A percentile compares a stretch with the other conserved stretches of the same genome.
Conservation (phyloP, 1,284 basidiomycete genomes). For the Pyrrhoderma noxium region DNA sequence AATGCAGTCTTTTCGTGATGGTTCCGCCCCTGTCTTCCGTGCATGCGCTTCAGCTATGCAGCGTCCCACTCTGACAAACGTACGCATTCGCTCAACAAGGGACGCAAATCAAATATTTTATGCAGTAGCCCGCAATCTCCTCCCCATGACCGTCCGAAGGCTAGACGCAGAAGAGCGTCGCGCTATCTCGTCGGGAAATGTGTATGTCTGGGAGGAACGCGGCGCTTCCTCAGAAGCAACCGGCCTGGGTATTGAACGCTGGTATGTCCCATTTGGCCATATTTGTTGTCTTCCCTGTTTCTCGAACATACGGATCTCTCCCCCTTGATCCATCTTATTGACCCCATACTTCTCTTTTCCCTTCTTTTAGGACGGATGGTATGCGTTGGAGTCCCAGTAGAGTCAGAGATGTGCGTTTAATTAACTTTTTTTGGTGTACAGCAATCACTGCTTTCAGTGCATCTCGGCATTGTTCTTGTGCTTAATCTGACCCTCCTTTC, state of each 20-base stretch:
- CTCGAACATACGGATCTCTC: neutral
- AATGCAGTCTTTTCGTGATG: slow-evolving; percentile 11
- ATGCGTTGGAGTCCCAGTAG: slow-evolving; percentile 78
- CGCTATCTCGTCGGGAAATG: slow-evolving; percentile 60
- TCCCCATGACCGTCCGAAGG: slow-evolving; percentile 70
- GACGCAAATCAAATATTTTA: slow-evolving; percentile 75
- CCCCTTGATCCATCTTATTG: slow-evolving; percentile 4
- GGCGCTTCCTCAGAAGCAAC: slow-evolving; percentile 69
- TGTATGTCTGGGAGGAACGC: slow-evolving; percentile 82
- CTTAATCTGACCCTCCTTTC: slow-evolving; percentile 13
- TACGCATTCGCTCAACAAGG: slow-evolving; percentile 66
- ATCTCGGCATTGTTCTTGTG: slow-evolving; percentile 12
- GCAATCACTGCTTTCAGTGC: too few relatives aligned
- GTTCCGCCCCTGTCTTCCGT: slow-evolving; percentile 19
- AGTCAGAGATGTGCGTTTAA: slow-evolving; percentile 62
- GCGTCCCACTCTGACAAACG: slow-evolving; percentile 63
- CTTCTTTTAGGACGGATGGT: slow-evolving; percentile 57
- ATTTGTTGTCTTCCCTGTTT: neutral
- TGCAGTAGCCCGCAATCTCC: slow-evolving; percentile 56
- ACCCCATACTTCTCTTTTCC: slow-evolving; percentile 11
- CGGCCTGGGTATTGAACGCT: slow-evolving; percentile 74
- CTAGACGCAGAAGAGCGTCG: slow-evolving; percentile 67
- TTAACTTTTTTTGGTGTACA: neutral
- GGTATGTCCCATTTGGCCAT: slow-evolving; percentile 49
- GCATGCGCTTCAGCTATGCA: slow-evolving; percentile 40